phyloP scores from a whole-genome alignment of 2,329 filamentous ascomycete species.

The Apiospora saccharicola region DNA sequence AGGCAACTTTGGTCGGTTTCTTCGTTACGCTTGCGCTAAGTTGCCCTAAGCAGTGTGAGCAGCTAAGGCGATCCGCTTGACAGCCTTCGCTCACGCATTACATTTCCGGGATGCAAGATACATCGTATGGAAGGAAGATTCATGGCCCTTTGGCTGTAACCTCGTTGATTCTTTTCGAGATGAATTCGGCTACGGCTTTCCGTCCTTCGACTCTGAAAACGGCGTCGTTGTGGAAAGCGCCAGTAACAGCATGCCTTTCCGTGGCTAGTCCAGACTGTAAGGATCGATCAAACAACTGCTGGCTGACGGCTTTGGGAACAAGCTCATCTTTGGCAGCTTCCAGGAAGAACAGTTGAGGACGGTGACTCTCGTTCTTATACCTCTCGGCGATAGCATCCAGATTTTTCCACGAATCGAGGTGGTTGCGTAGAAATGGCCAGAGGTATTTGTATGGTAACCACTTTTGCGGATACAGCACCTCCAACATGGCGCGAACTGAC shows the following conservation, averaged over 20 bases:
- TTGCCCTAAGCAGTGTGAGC: neutral
- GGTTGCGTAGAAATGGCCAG: slow-evolving; percentile 75
- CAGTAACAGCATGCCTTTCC: slow-evolving; percentile 51
- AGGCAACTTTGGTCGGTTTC: neutral
- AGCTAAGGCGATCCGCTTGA: neutral
- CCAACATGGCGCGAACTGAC: slow-evolving; percentile 73
- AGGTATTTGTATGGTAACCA: slow-evolving; percentile 82
- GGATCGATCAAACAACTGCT: slow-evolving; percentile 55
- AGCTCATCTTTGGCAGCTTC: slow-evolving; percentile 67
- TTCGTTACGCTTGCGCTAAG: neutral
- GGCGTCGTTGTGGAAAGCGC: slow-evolving; percentile 65
- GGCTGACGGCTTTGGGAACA: slow-evolving; percentile 60
- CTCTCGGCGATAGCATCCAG: slow-evolving; percentile 50
- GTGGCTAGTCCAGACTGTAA: slow-evolving; percentile 54
- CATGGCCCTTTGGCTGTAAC: neutral
- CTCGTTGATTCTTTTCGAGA: slow-evolving; percentile 35
- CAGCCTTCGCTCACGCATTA: neutral
- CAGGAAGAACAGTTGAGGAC: slow-evolving; percentile 56
- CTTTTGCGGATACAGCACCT: slow-evolving; percentile 76
- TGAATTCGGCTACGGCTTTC: slow-evolving; percentile 52
- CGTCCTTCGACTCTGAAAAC: slow-evolving; percentile 56
- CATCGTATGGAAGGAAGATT: neutral
- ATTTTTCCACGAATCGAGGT: slow-evolving; percentile 63
- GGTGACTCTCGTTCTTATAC: slow-evolving; percentile 34
- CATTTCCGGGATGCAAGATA: neutral